Evolutionary conservation across 768 basidiomycete species (phyloP), one percentile per base, ranked within the genome.

Genomic region (Calvatia gigantea): DNA sequence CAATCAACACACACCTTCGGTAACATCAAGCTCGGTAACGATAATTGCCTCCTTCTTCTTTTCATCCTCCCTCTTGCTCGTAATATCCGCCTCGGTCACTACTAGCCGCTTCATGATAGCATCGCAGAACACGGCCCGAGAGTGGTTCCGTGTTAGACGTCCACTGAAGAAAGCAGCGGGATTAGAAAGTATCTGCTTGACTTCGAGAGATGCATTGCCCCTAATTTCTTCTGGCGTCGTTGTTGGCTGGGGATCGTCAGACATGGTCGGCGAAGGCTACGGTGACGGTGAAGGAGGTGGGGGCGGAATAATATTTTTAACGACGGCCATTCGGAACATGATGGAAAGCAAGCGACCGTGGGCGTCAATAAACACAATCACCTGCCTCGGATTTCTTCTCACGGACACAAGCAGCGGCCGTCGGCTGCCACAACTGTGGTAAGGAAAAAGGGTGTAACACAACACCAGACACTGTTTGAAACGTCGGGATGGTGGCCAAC

Each of bases 21-120:
- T 64, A 11, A 79, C 78, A 7, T 61, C 67, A 28, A 73, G 65
- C 58, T 78, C 78, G 38, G 66, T 58, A 1, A 80, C 76, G 12
- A 78, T 73, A 12, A 72, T 63, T 0, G 72, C 76, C 62, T 81
- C 80, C 6, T 62, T 56, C 58, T 70, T 74, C 38, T 62, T 62
- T 0, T 73, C 69, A 52, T 76, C 80, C 53, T 80, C 79, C 6
- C 61, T 53, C 60, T 80, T 80, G 31, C 60, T 51, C 11, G 66
- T 28, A 21, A 80, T 56, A 4, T 73, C 75, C 0, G 75, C 61
- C 37, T 79, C 77, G 2, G 69, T 74, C 31, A 75, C 71, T 1
- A 47, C 39, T 32, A 76, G 43, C 6, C 70, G 58, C 33, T 57
- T 58, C 27, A 60, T 60, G 17, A 70, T 64, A 12, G 49, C 57